Evolutionary conservation across 1,139 yeast genomes (phyloP).

Genomic region (Geotrichum reessii): DNA sequence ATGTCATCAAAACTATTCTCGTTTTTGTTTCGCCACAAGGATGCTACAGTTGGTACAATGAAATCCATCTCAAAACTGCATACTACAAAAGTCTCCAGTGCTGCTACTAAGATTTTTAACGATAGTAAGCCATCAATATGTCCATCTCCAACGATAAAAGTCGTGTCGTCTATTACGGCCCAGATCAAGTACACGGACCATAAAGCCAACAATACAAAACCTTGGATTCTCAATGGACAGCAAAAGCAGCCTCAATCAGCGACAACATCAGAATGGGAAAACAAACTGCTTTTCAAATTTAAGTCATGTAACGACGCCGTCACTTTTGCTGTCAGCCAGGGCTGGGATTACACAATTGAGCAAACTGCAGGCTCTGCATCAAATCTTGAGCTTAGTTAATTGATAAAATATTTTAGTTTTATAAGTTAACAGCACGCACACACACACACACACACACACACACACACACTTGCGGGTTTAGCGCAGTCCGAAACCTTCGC

Average conservation of each 20-base stretch:
- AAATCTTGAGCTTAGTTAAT: no score
- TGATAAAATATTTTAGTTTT: not conserved
- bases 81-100: not conserved
- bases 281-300: slow-evolving; percentile 3
- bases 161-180: not conserved
- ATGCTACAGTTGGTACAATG: not conserved
- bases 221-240: not conserved
- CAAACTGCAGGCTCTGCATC: not conserved
- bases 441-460: no score
- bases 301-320: slow-evolving; percentile 4
- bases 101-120: not conserved
- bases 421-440: not conserved
- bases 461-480: slow-evolving; percentile 29
- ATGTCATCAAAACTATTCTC: not conserved
- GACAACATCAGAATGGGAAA: slow-evolving; percentile 17
- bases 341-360: slow-evolving; percentile 6
- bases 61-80: not conserved
- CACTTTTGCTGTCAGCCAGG: slow-evolving; percentile 2
- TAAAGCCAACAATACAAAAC: not conserved
- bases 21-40: not conserved
- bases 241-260: not conserved
- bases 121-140: not conserved
- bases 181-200: not conserved
- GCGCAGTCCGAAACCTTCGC: slow-evolving; percentile 80
- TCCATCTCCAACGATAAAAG: not conserved